These are phyloP conservation scores for Termitomyces sp. DNA, from an alignment of 768 basidiomycete species.

Conservation along the genomic window DNA sequence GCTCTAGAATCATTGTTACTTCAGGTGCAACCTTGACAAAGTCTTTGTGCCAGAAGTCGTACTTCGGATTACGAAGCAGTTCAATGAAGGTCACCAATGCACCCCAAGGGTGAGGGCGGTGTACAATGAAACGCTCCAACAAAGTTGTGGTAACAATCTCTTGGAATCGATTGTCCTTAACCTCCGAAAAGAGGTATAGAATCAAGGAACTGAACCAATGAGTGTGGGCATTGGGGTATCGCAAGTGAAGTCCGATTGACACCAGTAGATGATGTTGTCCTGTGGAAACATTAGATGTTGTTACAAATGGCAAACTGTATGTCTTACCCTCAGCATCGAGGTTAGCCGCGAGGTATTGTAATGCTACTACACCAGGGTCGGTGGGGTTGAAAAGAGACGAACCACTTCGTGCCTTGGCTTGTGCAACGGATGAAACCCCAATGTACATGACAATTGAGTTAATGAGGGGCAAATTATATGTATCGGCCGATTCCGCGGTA, in stretches of 20 bases:
- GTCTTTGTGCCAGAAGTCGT: conserved; percentile 88
- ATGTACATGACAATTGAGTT: conserved; percentile 96
- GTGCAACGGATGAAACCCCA: conserved; percentile 88
- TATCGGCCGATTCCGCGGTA: conserved; percentile 46
- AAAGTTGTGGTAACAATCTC: conserved; percentile 88
- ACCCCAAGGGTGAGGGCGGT: conserved; percentile 97
- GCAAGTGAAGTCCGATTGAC: conserved; percentile 90
- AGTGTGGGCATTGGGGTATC: conserved; percentile 98
- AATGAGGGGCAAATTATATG: conserved; percentile 85
- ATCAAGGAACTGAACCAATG: conserved; percentile 95
- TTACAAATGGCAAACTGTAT: not conserved
- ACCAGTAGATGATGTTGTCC: conserved; percentile 94
- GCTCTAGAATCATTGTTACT: conserved; percentile 80
- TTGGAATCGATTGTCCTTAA: conserved; percentile 71
- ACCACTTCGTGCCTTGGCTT: conserved; percentile 83
- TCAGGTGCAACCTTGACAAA: conserved; percentile 85
- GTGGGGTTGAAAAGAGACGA: conserved; percentile 75
- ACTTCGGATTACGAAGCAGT: conserved; percentile 84
- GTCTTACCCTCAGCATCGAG: conserved; percentile 86
- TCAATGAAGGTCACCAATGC: conserved; percentile 92
- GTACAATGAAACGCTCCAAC: conserved; percentile 89
- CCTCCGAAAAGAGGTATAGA: conserved; percentile 81
- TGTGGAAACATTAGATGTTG: conserved; percentile 24
- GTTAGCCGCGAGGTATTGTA: conserved; percentile 79
- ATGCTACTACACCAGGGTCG: conserved; percentile 80